A percentile compares a stretch with the other conserved stretches of the same genome.
These are phyloP conservation scores for Annulohypoxylon stygium DNA, from an alignment of 495 filamentous ascomycete species.

Conservation along the genomic window DNA sequence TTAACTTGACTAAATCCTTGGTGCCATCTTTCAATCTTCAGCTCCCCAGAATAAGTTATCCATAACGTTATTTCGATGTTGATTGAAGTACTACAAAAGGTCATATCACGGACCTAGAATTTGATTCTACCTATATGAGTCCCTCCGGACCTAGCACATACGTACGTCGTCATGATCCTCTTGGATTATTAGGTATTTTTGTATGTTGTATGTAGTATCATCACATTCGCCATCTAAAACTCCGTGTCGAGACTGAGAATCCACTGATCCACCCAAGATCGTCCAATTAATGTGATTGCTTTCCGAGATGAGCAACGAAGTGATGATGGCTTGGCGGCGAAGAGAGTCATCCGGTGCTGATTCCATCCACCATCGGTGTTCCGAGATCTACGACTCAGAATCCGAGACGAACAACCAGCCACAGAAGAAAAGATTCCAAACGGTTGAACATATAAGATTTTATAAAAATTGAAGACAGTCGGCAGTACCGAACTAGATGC, in stretches of 20 bases:
- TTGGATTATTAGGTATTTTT: not conserved
- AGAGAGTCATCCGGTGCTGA: slow-evolving; percentile 5
- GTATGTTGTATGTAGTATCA: not conserved
- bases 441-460: not conserved
- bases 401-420: slow-evolving; percentile 10
- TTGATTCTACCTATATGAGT: not conserved
- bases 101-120: too few species aligned
- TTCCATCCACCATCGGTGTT: not conserved
- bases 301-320: not conserved
- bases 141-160: not conserved
- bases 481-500: slow-evolving; percentile 14
- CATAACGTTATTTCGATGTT: not conserved
- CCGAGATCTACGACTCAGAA: not conserved
- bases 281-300: not conserved
- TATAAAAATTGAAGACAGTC: not conserved
- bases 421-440: slow-evolving; percentile 14
- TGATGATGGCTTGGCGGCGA: slow-evolving; percentile 4
- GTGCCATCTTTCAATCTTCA: not conserved
- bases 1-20: not conserved
- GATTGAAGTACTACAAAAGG: not conserved
- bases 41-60: not conserved
- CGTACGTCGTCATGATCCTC: not conserved
- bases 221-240: not conserved
- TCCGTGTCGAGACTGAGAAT: not conserved
- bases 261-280: not conserved